Evolutionary conservation across 2,329 filamentous ascomycete species (phyloP).

Genomic region (Penicillium palitans): DNA sequence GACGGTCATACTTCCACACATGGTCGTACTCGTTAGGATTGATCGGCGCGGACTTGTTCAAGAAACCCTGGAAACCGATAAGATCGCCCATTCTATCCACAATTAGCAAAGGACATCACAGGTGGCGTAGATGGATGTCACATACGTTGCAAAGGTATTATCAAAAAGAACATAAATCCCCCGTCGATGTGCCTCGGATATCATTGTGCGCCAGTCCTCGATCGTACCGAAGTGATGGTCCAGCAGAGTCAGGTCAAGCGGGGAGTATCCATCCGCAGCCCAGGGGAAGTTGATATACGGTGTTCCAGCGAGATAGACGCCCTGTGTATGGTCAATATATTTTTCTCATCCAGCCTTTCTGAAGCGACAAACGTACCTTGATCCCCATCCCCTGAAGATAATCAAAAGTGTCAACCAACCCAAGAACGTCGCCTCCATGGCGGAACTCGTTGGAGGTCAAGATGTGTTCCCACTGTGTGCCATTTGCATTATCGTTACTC

Average conservation of each 20-base stretch:
- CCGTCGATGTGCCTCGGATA: slow-evolving; percentile 60
- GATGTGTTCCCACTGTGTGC: slow-evolving; percentile 39
- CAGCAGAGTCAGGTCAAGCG: slow-evolving; percentile 62
- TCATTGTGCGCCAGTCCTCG: slow-evolving; percentile 59
- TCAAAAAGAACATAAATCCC: slow-evolving; percentile 67
- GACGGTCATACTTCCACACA: slow-evolving; percentile 56
- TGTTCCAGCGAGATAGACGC: slow-evolving; percentile 63
- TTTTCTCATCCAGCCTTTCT: slow-evolving; percentile 25
- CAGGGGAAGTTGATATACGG: slow-evolving; percentile 65
- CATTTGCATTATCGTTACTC: slow-evolving; percentile 62
- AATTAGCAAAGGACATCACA: neutral
- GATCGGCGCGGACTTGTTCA: slow-evolving; percentile 57
- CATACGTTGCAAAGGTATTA: slow-evolving; percentile 64
- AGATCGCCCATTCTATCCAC: slow-evolving; percentile 55
- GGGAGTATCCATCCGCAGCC: slow-evolving; percentile 61
- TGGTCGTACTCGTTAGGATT: slow-evolving; percentile 56
- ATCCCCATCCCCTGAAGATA: slow-evolving; percentile 67
- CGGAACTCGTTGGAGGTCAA: slow-evolving; percentile 56
- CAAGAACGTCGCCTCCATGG: slow-evolving; percentile 61
- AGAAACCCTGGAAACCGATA: slow-evolving; percentile 61
- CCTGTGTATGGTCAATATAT: slow-evolving; percentile 37
- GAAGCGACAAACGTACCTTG: slow-evolving; percentile 49
- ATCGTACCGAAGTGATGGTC: slow-evolving; percentile 64
- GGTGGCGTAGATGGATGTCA: neutral
- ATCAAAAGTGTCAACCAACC: slow-evolving; percentile 61